A percentile compares a stretch with the other conserved stretches of the same genome.
Conservation (phyloP, 768 basidiomycete species). For the Amyloporia xantha region DNA sequence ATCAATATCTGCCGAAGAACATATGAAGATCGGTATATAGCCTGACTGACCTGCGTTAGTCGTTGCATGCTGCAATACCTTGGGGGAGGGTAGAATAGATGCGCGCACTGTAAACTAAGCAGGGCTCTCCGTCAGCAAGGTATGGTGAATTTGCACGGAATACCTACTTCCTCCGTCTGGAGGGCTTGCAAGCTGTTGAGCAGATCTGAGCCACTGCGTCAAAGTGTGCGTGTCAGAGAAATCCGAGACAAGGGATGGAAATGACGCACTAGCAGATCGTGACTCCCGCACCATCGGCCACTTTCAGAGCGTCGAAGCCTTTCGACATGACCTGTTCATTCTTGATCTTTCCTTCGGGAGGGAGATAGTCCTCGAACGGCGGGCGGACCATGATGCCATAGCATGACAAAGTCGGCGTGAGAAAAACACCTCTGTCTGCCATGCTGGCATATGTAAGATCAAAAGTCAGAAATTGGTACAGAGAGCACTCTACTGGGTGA, state of each 20-base stretch:
- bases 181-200: constrained; percentile 59
- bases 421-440: constrained; percentile 35
- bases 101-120: constrained; percentile 32
- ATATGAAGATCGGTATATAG: background rate
- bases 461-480: background rate
- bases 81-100: constrained; percentile 25
- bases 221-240: background rate
- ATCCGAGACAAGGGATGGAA: background rate
- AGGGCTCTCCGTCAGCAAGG: background rate
- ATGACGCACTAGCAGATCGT: constrained; percentile 32
- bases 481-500: background rate
- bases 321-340: constrained; percentile 34
- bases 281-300: constrained; percentile 35
- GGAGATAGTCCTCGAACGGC: constrained; percentile 36
- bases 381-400: constrained; percentile 37
- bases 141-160: background rate
- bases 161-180: constrained; percentile 41
- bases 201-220: constrained; percentile 21
- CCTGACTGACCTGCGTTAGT: constrained; percentile 28
- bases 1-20: background rate
- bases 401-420: constrained; percentile 38
- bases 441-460: constrained; percentile 20
- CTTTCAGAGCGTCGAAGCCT: constrained; percentile 34
- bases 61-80: constrained; percentile 35
- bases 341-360: constrained; percentile 32